Base-by-base conservation (phyloP, 1,284 basidiomycete species). In the Grifola frondosa region DNA sequence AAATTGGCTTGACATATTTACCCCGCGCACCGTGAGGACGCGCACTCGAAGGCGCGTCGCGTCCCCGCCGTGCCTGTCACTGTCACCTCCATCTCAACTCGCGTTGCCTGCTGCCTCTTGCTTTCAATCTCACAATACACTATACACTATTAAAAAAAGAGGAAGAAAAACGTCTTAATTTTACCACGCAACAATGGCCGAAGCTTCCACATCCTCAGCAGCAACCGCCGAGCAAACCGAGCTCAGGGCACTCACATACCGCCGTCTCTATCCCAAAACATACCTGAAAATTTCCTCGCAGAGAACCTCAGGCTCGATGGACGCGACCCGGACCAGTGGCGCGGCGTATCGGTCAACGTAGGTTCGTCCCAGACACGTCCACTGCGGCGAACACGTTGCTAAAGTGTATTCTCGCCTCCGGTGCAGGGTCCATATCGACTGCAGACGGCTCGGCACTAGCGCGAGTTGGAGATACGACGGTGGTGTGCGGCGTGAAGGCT, bases 401-500 rank as follows among this genome's bases (percentile, higher is more conserved):
- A 17, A 21, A 30, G 36, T 26, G 22, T 13, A 37, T 22, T 23
- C 30, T 30, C n/a, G 41, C 29, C 32, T 43, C 26, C 8, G 36
- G 6, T 25, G 11, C 43, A 83, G 90, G 89, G 41, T 95, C 92
- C 1, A 88, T 97, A 66, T 85, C 87, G 0, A 96, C 93, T 0
- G 92, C 94, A 0, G 77, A 94, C 53, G 92, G 93, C 0, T 96
- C 92, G 3, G 82, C 92, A 0, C 80, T 97, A 21, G 89, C 97
- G 10, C 74, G 90, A n/a, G 64, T 96, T 48, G 94, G 94, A 19
- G 79, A 90, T 42, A 96, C 94, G 10, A 95, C 91, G 0, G 75
- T 97, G 23, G 87, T 97, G 0, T 96, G 93, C 58, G 94, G 94
- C 2, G 80, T 97, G 54, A 96, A 96, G 62, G 91, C 90, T n/a